Evolutionary conservation across 73 alveolate genomes (phyloP).

Genomic region (Paramecium tetraurelia): DNA sequence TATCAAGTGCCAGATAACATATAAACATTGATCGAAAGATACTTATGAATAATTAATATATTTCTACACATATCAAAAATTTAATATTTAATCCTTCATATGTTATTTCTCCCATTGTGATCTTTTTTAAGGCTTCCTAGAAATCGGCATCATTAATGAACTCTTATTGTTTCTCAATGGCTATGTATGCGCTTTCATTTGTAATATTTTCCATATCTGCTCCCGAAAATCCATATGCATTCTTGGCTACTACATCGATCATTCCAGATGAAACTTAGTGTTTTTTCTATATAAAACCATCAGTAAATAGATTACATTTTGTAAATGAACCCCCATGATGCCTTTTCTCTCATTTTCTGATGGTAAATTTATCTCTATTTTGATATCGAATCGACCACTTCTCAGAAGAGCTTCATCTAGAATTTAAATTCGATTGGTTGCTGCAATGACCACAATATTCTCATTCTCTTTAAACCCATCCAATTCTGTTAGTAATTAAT

Average conservation of each 20-base stretch:
- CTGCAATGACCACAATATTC: conserved; percentile 85
- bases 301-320: neutral
- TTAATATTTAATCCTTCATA: neutral
- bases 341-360: conserved; percentile 74
- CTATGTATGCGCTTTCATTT: conserved; percentile 61
- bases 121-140: conserved; percentile 27
- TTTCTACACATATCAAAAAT: neutral
- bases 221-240: conserved; percentile 49
- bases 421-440: conserved; percentile 79
- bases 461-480: conserved; percentile 89
- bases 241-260: neutral
- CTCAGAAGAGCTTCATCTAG: conserved; percentile 89
- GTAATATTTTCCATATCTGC: conserved; percentile 62
- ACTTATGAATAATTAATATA: neutral
- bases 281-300: neutral
- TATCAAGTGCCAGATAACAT: neutral
- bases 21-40: neutral
- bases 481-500: conserved; percentile 81
- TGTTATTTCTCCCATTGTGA: neutral
- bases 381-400: conserved; percentile 93
- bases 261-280: neutral
- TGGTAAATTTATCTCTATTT: conserved; percentile 82
- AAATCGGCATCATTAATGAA: conserved; percentile 41
- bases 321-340: conserved; percentile 68
- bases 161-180: conserved; percentile 18